phyloP scores from a whole-genome alignment of 768 basidiomycete species.

The Serendipita sp. region DNA sequence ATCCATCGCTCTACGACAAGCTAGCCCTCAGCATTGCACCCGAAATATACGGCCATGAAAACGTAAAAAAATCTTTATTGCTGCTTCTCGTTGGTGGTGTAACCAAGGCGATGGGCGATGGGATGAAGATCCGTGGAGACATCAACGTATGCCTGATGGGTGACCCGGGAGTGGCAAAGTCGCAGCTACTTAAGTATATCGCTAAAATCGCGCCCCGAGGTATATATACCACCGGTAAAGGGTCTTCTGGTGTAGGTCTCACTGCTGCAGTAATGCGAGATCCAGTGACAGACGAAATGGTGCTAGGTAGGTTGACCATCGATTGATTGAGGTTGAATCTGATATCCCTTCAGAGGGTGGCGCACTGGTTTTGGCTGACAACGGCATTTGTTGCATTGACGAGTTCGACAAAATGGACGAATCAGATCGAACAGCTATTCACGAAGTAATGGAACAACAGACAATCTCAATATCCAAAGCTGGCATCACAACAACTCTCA shows the following conservation, averaged over 20 bases:
- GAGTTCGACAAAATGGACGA: conserved; percentile 99
- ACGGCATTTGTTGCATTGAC: conserved; percentile 98
- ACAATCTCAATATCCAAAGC: conserved; percentile 99
- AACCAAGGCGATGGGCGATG: conserved; percentile 87
- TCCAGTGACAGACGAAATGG: conserved; percentile 99
- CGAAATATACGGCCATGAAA: conserved; percentile 93
- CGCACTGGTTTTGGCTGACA: conserved; percentile 96
- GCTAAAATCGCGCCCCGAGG: conserved; percentile 96
- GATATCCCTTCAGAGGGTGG: conserved; percentile 63
- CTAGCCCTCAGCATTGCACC: conserved; percentile 91
- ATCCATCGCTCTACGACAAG: conserved; percentile 70
- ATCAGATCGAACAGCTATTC: conserved; percentile 89
- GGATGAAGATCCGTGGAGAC: conserved; percentile 97
- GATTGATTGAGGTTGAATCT: not conserved
- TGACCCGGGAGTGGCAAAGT: conserved; percentile 98
- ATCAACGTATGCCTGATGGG: conserved; percentile 98
- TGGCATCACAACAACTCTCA: conserved; percentile 94
- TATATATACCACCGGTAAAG: conserved; percentile 95
- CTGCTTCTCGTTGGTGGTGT: conserved; percentile 89
- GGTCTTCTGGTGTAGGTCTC: conserved; percentile 95
- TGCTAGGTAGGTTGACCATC: conserved; percentile 51
- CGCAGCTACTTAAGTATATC: conserved; percentile 92
- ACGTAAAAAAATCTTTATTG: conserved; percentile 92
- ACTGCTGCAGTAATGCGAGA: conserved; percentile 99
- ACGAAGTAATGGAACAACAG: conserved; percentile 99